Conservation (phyloP, 345 rosid species). For the Hibiscus mutabilis region DNA sequence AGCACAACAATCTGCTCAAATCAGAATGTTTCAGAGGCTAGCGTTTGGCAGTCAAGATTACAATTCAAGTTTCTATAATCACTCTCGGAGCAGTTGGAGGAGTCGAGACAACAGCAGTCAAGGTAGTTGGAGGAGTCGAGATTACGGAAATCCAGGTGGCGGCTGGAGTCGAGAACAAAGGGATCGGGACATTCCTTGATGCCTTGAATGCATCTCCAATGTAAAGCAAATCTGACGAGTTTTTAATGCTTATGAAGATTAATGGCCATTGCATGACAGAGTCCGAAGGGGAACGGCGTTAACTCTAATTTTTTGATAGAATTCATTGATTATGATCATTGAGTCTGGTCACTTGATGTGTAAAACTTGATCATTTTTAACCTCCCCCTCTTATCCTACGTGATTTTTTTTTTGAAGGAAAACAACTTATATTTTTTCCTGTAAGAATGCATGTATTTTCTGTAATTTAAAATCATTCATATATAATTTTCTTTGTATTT, state of each 20-base stretch:
- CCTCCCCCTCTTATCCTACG: slow-evolving; percentile 1
- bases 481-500: neutral
- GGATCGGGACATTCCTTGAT: slow-evolving; percentile 24
- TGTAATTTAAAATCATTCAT: neutral
- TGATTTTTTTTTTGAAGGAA: neutral
- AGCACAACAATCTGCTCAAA: slow-evolving; percentile 84
- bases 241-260: neutral
- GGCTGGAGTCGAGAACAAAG: slow-evolving; percentile 41
- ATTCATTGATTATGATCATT: slow-evolving; percentile 6
- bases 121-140: slow-evolving; percentile 49
- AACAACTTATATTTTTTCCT: neutral
- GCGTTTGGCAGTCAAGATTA: slow-evolving; percentile 93
- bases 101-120: slow-evolving; percentile 40
- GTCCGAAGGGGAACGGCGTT: neutral
- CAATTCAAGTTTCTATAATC: slow-evolving; percentile 61
- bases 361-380: neutral
- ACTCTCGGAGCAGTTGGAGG: slow-evolving; percentile 72
- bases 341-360: slow-evolving; percentile 17
- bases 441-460: slow-evolving; percentile 3
- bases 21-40: slow-evolving; percentile 87
- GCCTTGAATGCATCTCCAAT: slow-evolving; percentile 21
- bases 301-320: slow-evolving; percentile 8
- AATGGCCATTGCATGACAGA: neutral
- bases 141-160: slow-evolving; percentile 17
- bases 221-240: neutral